These are phyloP conservation scores for Rhodocollybia butyracea DNA, from an alignment of 768 basidiomycete genomes.

Conservation along the genomic window DNA sequence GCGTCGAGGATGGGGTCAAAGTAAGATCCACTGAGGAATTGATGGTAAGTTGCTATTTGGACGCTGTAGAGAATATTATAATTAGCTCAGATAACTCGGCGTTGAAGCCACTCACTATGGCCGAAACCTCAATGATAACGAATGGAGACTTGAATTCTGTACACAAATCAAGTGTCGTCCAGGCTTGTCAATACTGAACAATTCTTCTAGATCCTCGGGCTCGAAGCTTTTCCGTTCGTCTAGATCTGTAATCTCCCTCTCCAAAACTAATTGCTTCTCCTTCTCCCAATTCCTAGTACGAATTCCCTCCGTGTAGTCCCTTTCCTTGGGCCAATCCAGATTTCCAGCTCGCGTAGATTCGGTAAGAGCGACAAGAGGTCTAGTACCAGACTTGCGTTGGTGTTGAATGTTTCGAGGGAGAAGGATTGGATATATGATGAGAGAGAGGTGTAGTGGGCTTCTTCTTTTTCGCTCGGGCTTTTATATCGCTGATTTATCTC, in stretches of 20 bases:
- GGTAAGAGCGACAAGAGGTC: slow-evolving; percentile 64
- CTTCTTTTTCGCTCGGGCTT: slow-evolving; percentile 8
- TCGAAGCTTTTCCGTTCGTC: too few relatives aligned
- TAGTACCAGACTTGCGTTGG: slow-evolving; percentile 72
- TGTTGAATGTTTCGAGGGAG: slow-evolving; percentile 59
- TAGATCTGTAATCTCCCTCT: too few relatives aligned
- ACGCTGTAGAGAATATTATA: slow-evolving; percentile 38
- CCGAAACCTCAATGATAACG: slow-evolving; percentile 69
- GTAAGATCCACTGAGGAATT: slow-evolving; percentile 82
- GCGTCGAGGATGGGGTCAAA: slow-evolving; percentile 70
- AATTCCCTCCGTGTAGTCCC: too few relatives aligned
- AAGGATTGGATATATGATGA: slow-evolving; percentile 45
- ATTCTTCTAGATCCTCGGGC: slow-evolving; percentile 78
- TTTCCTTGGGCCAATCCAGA: slow-evolving; percentile 75
- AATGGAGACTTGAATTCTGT: slow-evolving; percentile 37
- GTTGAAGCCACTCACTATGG: slow-evolving; percentile 66
- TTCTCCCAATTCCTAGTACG: too few relatives aligned
- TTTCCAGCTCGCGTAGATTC: slow-evolving; percentile 41
- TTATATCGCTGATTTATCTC: slow-evolving; percentile 57
- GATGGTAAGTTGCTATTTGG: slow-evolving; percentile 72
- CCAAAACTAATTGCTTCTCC: too few relatives aligned
- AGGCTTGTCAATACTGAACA: slow-evolving; percentile 32
- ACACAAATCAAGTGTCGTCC: slow-evolving; percentile 35
- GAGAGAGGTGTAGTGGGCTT: slow-evolving; percentile 14
- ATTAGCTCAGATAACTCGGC: not conserved